Percentiles rank a stretch among this genome's conserved stretches.
phyloP scores from a whole-genome alignment of 2,329 filamentous ascomycete genomes.

The Volutella citrinella region DNA sequence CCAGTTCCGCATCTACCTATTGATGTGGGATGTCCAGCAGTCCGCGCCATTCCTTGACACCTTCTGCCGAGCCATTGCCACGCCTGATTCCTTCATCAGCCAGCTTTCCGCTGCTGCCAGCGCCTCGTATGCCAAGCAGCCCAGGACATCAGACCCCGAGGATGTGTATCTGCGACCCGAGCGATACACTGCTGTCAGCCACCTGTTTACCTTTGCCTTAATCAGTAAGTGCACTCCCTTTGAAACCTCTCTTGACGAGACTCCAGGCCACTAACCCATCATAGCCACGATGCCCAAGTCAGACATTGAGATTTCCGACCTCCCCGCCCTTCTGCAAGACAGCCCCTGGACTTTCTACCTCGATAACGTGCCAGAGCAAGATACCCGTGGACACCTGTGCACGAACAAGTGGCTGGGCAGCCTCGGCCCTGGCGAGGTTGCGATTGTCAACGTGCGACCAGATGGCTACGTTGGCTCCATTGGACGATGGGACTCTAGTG shows the following conservation, averaged over 20 bases:
- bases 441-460: slow-evolving; percentile 65
- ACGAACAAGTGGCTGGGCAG: slow-evolving; percentile 69
- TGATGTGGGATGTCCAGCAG: slow-evolving; percentile 60
- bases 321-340: slow-evolving; percentile 60
- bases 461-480: slow-evolving; percentile 73
- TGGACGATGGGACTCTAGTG: slow-evolving; percentile 48
- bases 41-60: slow-evolving; percentile 56
- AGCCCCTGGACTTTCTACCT: slow-evolving; percentile 72
- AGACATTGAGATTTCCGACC: slow-evolving; percentile 62
- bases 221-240: slow-evolving; percentile 51
- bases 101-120: slow-evolving; percentile 58
- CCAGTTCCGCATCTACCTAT: slow-evolving; percentile 73
- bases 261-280: no score
- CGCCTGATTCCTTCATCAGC: slow-evolving; percentile 52
- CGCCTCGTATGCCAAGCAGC: slow-evolving; percentile 59
- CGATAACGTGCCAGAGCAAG: slow-evolving; percentile 59
- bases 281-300: slow-evolving; percentile 59
- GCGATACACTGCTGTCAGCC: slow-evolving; percentile 65
- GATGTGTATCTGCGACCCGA: slow-evolving; percentile 67
- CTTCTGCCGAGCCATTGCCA: slow-evolving; percentile 54
- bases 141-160: slow-evolving; percentile 53
- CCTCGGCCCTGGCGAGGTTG: slow-evolving; percentile 54
- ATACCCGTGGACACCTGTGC: slow-evolving; percentile 50
- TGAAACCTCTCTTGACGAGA: no score
- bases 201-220: slow-evolving; percentile 66